Conservation (phyloP, 1,284 basidiomycete genomes). For the Anthracocystis panici-leucophaei region DNA sequence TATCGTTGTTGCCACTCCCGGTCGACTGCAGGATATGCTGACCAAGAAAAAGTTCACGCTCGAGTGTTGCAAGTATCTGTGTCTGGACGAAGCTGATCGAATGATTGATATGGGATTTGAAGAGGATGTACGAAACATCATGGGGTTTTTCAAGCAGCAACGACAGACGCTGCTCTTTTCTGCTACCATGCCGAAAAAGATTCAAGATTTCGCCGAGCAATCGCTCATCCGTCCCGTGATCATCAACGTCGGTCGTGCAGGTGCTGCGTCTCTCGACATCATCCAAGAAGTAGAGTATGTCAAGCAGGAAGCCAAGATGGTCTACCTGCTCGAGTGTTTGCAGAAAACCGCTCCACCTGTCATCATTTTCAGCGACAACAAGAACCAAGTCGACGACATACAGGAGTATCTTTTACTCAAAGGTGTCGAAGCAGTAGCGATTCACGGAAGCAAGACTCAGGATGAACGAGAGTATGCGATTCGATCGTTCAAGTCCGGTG, state of each 20-base stretch:
- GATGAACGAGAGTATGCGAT: conserved; percentile 99
- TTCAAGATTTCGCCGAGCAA: conserved; percentile 97
- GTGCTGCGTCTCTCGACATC: conserved; percentile 96
- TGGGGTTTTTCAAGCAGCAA: conserved; percentile 97
- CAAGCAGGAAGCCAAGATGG: conserved; percentile 99
- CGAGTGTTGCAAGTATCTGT: conserved; percentile 83
- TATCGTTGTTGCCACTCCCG: conserved; percentile 85
- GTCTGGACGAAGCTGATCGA: conserved; percentile 98
- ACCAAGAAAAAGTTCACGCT: conserved; percentile 93
- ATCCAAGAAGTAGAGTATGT: conserved; percentile 98
- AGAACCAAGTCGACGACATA: conserved; percentile 99
- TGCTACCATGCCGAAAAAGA: conserved; percentile 98
- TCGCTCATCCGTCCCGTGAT: conserved; percentile 91
- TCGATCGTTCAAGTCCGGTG: conserved; percentile 93
- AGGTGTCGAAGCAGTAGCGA: conserved; percentile 97
- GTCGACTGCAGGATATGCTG: conserved; percentile 73
- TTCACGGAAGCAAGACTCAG: conserved; percentile 97
- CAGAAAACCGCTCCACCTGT: conserved; percentile 99
- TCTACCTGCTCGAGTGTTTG: conserved; percentile 94
- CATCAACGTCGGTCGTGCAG: conserved; percentile 97
- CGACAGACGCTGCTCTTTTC: conserved; percentile 97
- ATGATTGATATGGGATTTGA: conserved; percentile 99
- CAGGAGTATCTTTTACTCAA: conserved; percentile 97
- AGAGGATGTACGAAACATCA: conserved; percentile 97
- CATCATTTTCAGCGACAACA: conserved; percentile 98